These are phyloP conservation scores for Vigna reflexopilosa DNA, from an alignment of 306 rosid genomes.

Conservation along the genomic window DNA sequence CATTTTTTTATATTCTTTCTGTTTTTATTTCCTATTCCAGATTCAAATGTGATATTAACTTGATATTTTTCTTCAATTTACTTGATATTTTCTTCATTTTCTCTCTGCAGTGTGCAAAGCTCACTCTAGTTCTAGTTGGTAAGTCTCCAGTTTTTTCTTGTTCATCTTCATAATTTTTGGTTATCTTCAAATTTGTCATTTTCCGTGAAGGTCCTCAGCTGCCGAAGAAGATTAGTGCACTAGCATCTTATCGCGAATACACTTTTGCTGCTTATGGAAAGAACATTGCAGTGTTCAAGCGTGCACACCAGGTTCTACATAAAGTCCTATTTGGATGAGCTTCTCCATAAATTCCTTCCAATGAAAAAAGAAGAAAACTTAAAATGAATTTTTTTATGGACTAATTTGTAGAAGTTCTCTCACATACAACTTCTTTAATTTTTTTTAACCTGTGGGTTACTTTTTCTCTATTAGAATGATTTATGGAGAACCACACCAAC, in stretches of 20 bases:
- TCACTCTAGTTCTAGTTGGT: conserved; percentile 78
- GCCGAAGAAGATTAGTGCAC: conserved; percentile 87
- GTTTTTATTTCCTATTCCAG: no score
- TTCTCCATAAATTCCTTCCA: no score
- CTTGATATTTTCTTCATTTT: not conserved
- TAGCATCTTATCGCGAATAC: conserved; percentile 81
- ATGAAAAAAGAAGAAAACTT: no score
- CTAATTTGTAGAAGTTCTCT: no score
- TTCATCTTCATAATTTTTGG: not conserved
- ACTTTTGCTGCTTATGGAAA: conserved; percentile 82
- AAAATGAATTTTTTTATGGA: no score
- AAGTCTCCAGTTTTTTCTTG: not conserved
- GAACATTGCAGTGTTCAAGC: conserved; percentile 74
- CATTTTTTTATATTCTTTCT: not conserved
- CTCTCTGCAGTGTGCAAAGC: conserved; percentile 82
- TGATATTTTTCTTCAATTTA: not conserved
- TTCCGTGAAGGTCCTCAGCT: conserved; percentile 73
- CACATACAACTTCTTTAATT: no score
- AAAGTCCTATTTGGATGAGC: no score
- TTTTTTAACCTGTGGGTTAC: no score
- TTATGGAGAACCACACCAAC: not conserved
- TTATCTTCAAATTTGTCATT: not conserved
- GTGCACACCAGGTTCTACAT: conserved; percentile 76
- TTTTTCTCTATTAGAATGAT: no score
- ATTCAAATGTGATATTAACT: not conserved